Conservation (phyloP, 1,139 yeast genomes). For the Candida sojae region DNA sequence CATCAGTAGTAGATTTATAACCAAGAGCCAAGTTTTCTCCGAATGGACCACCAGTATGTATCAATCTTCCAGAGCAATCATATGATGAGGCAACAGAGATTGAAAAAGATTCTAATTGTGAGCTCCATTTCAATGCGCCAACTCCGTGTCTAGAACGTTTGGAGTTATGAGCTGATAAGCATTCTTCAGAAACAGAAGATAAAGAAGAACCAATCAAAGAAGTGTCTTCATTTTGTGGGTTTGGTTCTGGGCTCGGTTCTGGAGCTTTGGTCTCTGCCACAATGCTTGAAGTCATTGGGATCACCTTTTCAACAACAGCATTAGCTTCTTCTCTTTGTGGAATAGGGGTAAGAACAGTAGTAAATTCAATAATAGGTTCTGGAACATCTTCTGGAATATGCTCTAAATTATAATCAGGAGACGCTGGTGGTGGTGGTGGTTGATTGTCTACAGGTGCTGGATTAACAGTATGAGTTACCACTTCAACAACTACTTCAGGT, state of each 20-base stretch:
- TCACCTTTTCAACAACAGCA: constrained; percentile 11
- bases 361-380: not conserved
- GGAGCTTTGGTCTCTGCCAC: too few species aligned
- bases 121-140: constrained; percentile 61
- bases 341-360: not conserved
- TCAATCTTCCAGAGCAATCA: constrained; percentile 67
- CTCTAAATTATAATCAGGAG: not conserved
- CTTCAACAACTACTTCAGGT: not conserved
- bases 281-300: too few species aligned
- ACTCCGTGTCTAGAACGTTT: constrained; percentile 71
- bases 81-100: constrained; percentile 63
- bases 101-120: constrained; percentile 62
- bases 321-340: constrained; percentile 22
- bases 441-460: not conserved
- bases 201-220: not conserved
- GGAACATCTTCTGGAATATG: not conserved
- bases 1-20: constrained; percentile 49
- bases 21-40: constrained; percentile 92
- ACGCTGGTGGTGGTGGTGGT: not conserved
- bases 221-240: not conserved
- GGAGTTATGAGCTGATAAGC: constrained; percentile 55
- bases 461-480: not conserved
- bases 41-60: constrained; percentile 74
- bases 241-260: not conserved
- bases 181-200: constrained; percentile 17